Conservation (phyloP, 495 filamentous ascomycete species). For the Alectoria sarmentosa region DNA sequence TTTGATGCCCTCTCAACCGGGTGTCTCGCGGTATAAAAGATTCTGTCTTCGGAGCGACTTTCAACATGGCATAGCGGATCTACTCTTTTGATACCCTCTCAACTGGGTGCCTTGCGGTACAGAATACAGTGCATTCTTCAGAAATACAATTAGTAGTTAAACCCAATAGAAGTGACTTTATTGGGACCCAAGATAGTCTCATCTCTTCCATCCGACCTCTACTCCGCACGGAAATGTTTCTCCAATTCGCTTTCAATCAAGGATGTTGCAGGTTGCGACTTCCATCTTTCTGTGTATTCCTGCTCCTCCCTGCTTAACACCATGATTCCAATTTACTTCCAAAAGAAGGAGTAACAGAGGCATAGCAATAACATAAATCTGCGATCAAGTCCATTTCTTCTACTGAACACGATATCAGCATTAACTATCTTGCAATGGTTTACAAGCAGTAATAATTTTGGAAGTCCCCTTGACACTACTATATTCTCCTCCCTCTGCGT, state of each 20-base stretch:
- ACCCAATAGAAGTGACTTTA: not conserved
- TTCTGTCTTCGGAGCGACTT: not conserved
- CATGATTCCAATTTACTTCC: no score
- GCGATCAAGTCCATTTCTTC: not conserved
- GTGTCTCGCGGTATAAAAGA: not conserved
- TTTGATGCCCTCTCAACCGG: slow-evolving; percentile 21
- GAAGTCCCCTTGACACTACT: not conserved
- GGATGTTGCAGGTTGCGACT: not conserved
- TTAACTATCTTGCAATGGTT: slow-evolving; percentile 6
- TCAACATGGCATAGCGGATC: slow-evolving; percentile 21
- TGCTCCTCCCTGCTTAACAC: not conserved
- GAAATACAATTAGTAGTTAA: not conserved
- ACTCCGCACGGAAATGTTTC: not conserved
- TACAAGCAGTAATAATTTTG: slow-evolving; percentile 1
- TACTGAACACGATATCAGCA: not conserved
- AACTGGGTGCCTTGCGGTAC: slow-evolving; percentile 10
- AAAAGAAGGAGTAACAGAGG: not conserved
- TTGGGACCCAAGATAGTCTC: not conserved
- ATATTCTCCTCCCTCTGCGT: not conserved
- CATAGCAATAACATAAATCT: not conserved
- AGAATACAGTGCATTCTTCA: not conserved
- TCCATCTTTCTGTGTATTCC: not conserved
- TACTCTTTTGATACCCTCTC: slow-evolving; percentile 13
- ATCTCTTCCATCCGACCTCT: not conserved
- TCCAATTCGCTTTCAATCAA: not conserved